Conservation (phyloP, 257 asterid genomes). For the Solanum pimpinellifolium region DNA sequence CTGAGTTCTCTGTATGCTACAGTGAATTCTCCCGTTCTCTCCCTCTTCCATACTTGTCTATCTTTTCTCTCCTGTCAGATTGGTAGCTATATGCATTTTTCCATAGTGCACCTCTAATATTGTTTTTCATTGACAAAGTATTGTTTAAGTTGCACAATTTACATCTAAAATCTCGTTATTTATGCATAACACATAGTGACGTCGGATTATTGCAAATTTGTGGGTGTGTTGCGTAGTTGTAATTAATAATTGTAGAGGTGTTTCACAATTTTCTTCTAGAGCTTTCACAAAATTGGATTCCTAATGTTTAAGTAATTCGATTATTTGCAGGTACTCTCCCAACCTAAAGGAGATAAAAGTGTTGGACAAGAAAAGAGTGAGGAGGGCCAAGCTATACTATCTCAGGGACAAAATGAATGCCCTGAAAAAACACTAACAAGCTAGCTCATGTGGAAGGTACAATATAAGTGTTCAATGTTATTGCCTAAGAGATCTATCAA, state of each 20-base stretch:
- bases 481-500: neutral
- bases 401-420: conserved; percentile 89
- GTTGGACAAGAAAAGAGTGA: conserved; percentile 86
- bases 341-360: conserved; percentile 90
- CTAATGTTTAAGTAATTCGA: neutral
- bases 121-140: neutral
- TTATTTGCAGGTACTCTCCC: conserved; percentile 75
- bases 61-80: no score
- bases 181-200: neutral
- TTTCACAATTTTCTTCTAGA: neutral
- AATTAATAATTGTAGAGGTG: neutral
- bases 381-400: conserved; percentile 97
- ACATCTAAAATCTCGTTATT: neutral
- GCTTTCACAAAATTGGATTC: neutral
- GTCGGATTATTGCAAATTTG: neutral
- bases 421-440: conserved; percentile 47
- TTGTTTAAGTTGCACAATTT: neutral
- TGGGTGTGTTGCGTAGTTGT: neutral
- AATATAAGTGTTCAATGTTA: neutral
- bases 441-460: neutral
- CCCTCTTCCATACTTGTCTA: no score
- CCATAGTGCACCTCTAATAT: neutral
- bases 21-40: no score
- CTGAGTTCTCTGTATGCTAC: no score
- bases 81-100: no score